phyloP scores from a whole-genome alignment of 169 alveolate species.

The Perkinsus olseni region DNA sequence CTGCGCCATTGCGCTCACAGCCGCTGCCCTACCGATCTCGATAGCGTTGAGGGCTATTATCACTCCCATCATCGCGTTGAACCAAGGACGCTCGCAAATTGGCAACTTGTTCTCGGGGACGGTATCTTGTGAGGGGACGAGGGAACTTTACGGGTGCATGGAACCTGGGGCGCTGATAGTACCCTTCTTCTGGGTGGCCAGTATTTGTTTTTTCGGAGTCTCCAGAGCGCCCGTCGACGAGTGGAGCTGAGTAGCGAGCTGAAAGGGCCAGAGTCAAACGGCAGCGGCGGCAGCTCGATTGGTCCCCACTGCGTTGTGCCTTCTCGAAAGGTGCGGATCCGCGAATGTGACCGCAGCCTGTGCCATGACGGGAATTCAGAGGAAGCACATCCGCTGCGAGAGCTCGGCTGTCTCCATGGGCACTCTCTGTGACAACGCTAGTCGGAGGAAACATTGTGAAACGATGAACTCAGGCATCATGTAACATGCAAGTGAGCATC shows the following conservation, averaged over 20 bases:
- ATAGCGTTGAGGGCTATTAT: not conserved
- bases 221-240: not conserved
- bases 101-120: not conserved
- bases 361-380: not conserved
- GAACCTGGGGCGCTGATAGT: not conserved
- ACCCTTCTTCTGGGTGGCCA: not conserved
- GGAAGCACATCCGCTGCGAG: not conserved
- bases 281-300: not conserved
- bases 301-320: not conserved
- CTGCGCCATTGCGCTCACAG: not conserved
- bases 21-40: not conserved
- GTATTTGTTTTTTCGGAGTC: not conserved
- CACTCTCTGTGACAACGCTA: too few relatives aligned
- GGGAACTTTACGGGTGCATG: too few relatives aligned
- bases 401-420: too few relatives aligned
- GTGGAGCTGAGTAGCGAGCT: not conserved
- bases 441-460: too few relatives aligned
- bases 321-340: not conserved
- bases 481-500: not conserved
- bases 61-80: not conserved
- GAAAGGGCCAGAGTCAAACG: not conserved
- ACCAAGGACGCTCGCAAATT: not conserved
- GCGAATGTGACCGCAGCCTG: not conserved
- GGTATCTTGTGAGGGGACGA: not conserved
- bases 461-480: too few relatives aligned